phyloP scores from a whole-genome alignment of 1,139 yeast genomes.

The Lodderomyces pseudojiufengensis region DNA sequence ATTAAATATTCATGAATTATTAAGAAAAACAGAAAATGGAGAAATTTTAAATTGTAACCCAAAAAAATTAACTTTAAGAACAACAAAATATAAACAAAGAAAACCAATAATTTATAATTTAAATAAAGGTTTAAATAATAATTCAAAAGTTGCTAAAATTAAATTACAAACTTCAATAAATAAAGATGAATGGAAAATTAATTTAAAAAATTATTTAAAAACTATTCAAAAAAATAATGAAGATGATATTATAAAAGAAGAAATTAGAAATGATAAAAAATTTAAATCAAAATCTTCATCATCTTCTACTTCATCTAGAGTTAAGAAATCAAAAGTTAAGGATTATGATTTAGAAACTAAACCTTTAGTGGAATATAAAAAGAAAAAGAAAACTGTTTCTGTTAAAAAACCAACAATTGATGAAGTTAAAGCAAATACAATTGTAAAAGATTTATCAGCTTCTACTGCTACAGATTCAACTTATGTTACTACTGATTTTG shows the following conservation, averaged over 20 bases:
- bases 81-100: conserved; percentile 20
- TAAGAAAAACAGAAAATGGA: conserved; percentile 31
- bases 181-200: conserved; percentile 9
- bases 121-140: conserved; percentile 18
- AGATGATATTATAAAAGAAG: neutral
- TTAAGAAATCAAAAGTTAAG: no score
- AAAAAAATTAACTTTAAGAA: conserved; percentile 11
- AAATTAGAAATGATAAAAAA: neutral
- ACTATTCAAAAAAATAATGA: neutral
- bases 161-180: conserved; percentile 27
- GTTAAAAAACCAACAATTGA: neutral
- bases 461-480: no score
- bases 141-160: conserved; percentile 21
- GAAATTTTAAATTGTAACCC: conserved; percentile 15
- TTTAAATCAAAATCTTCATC: no score
- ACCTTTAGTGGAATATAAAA: neutral
- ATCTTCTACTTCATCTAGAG: no score
- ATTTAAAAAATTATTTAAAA: conserved; percentile 1
- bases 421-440: neutral
- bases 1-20: conserved; percentile 52
- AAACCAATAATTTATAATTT: conserved; percentile 23
- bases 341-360: conserved; percentile 2
- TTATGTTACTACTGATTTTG: no score
- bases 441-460: no score
- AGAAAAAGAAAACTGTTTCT: neutral